Evolutionary conservation across 2,329 filamentous ascomycete genomes (phyloP), one percentile per base, ranked within the genome.

Genomic region (Colletotrichum chlorophyti): DNA sequence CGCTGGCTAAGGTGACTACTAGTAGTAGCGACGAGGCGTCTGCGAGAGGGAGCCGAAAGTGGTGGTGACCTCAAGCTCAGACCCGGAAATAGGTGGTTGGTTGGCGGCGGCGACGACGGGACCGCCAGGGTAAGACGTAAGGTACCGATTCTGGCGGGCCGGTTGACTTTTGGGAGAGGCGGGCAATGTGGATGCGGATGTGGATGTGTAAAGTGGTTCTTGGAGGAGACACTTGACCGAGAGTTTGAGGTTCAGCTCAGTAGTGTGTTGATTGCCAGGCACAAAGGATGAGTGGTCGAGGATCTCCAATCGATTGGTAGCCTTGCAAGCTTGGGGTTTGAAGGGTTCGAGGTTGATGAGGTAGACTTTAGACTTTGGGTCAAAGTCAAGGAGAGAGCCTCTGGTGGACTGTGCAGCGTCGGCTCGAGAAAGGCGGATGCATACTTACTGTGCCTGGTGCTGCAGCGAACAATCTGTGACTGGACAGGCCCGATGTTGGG

Each of bases 61-160:
- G 47, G 46, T 52, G 35, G 55, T 45, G 43, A 55, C 42, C 32
- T 17, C 41, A 29, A 38, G 31, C 10, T 17, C 10, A 17, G 32
- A 11, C 24, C 19, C 21, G 37, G 41, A 47, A 19, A 38, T n/a
- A 11, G 42, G 50, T 41, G 54, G 54, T 49, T 47, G 54, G 54
- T 45, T 59, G 55, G 55, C 31, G 9, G 53, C 42, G 34, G 49
- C 37, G 54, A 48, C 49, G 27, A 15, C 47, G 51, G 45, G 55
- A 42, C 50, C 24, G 43, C 15, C 55, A 38, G 51, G 55, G 51
- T 31, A 17, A 45, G 55, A 59, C 37, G 55, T 38, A 59, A 59
- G 55, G 55, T 59, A 59, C 55, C 51, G 55, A 59, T 49, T 43
- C 23, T 35, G 27, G 55, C 50, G 15, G 47, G 53, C 53, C 27